phyloP scores from a whole-genome alignment of 768 basidiomycete genomes.

The Rhizopogon roseolus region DNA sequence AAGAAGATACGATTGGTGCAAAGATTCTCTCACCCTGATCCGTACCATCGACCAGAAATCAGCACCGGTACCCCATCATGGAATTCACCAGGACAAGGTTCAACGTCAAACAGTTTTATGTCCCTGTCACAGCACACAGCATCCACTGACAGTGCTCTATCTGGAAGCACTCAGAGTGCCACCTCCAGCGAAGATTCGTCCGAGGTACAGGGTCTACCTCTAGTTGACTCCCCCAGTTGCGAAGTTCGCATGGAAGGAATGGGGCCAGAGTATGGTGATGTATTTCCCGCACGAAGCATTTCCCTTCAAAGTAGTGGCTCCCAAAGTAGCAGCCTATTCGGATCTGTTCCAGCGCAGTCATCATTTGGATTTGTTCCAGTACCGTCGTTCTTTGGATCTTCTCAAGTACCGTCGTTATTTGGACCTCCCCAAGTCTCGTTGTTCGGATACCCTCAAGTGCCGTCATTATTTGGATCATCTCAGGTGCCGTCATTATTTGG shows the following conservation, averaged over 20 bases:
- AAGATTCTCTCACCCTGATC: not conserved
- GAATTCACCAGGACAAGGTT: not conserved
- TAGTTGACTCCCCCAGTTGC: no score
- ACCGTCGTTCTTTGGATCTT: no score
- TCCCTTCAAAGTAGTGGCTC: no score
- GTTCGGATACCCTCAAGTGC: no score
- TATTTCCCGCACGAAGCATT: no score
- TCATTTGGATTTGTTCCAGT: no score
- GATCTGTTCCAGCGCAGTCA: not conserved
- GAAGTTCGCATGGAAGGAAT: no score
- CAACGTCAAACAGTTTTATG: not conserved
- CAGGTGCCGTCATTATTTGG: not conserved
- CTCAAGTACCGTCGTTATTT: no score
- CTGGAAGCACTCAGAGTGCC: not conserved
- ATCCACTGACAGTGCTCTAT: not conserved
- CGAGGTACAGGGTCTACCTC: not conserved
- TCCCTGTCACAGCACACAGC: not conserved
- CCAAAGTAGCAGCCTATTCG: not conserved
- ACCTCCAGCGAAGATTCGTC: not conserved
- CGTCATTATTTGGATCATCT: no score
- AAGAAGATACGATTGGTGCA: conserved; percentile 13
- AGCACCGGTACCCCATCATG: not conserved
- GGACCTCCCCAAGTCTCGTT: no score
- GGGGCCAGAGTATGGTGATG: no score
- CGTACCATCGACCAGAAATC: no score